phyloP scores from a whole-genome alignment of 1,139 yeast species.

The Debaryomyces singareniensis region DNA sequence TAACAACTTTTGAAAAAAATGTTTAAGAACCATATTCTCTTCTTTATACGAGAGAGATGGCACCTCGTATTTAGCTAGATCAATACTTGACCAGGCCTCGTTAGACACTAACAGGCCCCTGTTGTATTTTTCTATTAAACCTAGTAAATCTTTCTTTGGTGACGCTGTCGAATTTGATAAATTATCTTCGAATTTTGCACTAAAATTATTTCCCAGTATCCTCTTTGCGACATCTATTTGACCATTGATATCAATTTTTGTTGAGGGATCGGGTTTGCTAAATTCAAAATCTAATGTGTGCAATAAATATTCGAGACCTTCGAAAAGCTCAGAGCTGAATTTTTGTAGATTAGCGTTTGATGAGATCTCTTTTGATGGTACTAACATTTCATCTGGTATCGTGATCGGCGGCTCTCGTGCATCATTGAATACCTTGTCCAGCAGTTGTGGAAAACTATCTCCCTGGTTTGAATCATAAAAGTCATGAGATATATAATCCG shows the following conservation, averaged over 20 bases:
- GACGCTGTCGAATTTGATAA: not conserved
- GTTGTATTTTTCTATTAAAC: not conserved
- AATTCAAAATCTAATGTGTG: slow-evolving; percentile 6
- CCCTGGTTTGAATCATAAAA: not conserved
- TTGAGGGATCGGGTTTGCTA: not conserved
- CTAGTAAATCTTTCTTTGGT: not conserved
- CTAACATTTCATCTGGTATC: no score
- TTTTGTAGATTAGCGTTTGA: slow-evolving; percentile 5
- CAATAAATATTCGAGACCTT: slow-evolving; percentile 16
- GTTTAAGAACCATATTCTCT: slow-evolving; percentile 11
- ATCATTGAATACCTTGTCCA: no score
- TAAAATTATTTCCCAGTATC: not conserved
- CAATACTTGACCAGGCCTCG: not conserved
- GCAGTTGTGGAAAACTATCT: no score
- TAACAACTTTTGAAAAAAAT: slow-evolving; percentile 11
- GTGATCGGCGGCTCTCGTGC: no score
- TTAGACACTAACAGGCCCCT: not conserved
- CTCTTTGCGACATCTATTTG: not conserved
- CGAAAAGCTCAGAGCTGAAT: slow-evolving; percentile 12
- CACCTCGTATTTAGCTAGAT: no score
- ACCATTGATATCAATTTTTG: not conserved
- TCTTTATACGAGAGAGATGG: slow-evolving; percentile 17
- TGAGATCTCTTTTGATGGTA: not conserved
- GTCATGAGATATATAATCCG: not conserved
- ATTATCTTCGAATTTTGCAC: not conserved